A percentile compares a stretch with the other conserved stretches of the same genome.
phyloP scores from a whole-genome alignment of 352 stramenopile species.

The Peronospora belbahrii region DNA sequence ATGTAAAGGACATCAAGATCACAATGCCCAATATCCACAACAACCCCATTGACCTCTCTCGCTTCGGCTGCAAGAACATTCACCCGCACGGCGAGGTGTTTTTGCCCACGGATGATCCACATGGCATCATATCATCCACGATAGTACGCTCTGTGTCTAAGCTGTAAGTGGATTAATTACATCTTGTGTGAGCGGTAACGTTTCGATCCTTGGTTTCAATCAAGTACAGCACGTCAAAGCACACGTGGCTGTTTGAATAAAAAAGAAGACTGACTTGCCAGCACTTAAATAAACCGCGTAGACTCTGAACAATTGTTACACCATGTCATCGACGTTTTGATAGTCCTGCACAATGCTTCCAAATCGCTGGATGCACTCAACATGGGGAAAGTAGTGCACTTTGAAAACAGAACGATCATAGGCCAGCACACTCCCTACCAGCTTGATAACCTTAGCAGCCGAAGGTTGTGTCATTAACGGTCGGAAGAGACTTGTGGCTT shows the following conservation, averaged over 20 bases:
- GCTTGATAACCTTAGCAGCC: constrained; percentile 28
- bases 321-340: constrained; percentile 36
- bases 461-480: constrained; percentile 9
- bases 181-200: too few relatives aligned
- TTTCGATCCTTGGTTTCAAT: too few relatives aligned
- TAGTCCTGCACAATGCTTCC: constrained; percentile 70
- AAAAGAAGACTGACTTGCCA: not conserved
- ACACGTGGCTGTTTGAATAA: not conserved
- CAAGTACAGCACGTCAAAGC: too few relatives aligned
- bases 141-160: constrained; percentile 55
- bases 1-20: constrained; percentile 69
- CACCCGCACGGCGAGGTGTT: constrained; percentile 87
- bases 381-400: constrained; percentile 69
- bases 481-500: constrained; percentile 27
- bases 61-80: constrained; percentile 80
- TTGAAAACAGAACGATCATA: constrained; percentile 42
- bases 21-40: constrained; percentile 88
- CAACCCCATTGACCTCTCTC: constrained; percentile 75
- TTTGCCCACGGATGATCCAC: constrained; percentile 74
- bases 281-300: not conserved
- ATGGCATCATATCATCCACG: constrained; percentile 84
- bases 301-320: constrained; percentile 1
- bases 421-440: constrained; percentile 33
- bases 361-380: constrained; percentile 77
- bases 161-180: constrained; percentile 22